Conservation (phyloP, 2,329 filamentous ascomycete genomes). For the Cytospora chrysosperma region DNA sequence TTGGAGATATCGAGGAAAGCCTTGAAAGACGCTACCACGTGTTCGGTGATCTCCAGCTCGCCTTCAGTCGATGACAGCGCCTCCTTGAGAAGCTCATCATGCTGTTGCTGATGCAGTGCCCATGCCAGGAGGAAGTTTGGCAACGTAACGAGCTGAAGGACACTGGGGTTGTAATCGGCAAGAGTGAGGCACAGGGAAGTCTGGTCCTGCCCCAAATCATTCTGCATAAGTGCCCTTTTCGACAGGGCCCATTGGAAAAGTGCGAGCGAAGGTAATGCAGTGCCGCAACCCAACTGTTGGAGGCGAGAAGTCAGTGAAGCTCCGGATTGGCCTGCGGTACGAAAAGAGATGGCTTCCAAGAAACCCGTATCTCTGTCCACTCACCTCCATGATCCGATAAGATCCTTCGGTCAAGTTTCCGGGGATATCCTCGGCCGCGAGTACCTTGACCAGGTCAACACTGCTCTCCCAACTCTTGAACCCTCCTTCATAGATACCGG, state of each 20-base stretch:
- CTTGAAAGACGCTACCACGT: conserved; percentile 59
- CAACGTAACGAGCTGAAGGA: conserved; percentile 74
- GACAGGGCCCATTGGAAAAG: conserved; percentile 61
- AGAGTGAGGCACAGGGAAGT: conserved; percentile 59
- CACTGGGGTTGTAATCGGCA: conserved; percentile 77
- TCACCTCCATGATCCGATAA: conserved; percentile 54
- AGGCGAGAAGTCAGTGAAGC: conserved; percentile 25
- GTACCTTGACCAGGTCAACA: conserved; percentile 72
- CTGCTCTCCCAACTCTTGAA: conserved; percentile 92
- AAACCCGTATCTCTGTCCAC: conserved; percentile 27
- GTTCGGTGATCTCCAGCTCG: conserved; percentile 63
- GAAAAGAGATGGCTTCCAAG: background rate
- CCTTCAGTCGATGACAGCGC: conserved; percentile 49
- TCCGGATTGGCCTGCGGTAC: conserved; percentile 16
- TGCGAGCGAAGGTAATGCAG: conserved; percentile 69
- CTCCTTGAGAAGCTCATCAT: conserved; percentile 40
- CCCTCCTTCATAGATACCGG: conserved; percentile 81
- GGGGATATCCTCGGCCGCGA: conserved; percentile 44
- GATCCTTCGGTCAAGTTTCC: conserved; percentile 35
- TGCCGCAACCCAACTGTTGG: conserved; percentile 73
- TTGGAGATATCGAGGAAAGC: conserved; percentile 47
- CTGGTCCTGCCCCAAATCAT: conserved; percentile 20
- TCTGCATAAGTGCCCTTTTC: conserved; percentile 15
- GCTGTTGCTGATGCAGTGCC: conserved; percentile 47
- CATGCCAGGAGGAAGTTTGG: conserved; percentile 76